phyloP scores from a whole-genome alignment of 1,284 basidiomycete genomes.

The Naganishia sp. region DNA sequence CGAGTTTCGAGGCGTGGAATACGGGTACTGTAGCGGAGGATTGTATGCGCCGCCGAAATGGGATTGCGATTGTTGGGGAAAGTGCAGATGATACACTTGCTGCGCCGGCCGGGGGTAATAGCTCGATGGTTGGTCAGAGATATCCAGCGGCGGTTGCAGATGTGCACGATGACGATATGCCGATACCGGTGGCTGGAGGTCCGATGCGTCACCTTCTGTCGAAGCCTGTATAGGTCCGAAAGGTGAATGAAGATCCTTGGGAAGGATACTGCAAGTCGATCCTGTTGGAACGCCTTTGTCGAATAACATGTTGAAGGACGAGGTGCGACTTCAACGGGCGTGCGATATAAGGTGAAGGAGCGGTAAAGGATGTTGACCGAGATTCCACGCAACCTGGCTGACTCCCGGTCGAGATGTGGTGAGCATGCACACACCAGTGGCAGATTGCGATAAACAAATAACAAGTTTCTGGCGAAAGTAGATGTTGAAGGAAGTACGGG shows the following conservation, averaged over 20 bases:
- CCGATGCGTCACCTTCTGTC: not conserved
- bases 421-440: not conserved
- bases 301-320: slow-evolving; percentile 20
- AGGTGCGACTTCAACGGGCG: not conserved
- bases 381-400: slow-evolving; percentile 5
- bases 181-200: not conserved
- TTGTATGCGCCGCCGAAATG: no score
- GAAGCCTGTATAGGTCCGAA: not conserved
- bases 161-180: not conserved
- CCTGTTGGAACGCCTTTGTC: slow-evolving; percentile 22
- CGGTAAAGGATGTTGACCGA: slow-evolving; percentile 21
- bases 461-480: not conserved
- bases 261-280: not conserved
- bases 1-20: not conserved
- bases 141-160: no score
- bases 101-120: not conserved
- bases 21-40: no score
- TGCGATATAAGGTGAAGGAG: slow-evolving; percentile 24
- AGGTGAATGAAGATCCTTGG: not conserved
- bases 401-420: not conserved
- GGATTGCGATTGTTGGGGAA: not conserved
- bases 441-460: not conserved
- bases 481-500: slow-evolving; percentile 15
- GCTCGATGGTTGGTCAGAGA: not conserved
- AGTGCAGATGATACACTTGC: slow-evolving; percentile 10